Evolutionary conservation across 179 eudicot genomes (phyloP).

Genomic region (Silene coronaria): DNA sequence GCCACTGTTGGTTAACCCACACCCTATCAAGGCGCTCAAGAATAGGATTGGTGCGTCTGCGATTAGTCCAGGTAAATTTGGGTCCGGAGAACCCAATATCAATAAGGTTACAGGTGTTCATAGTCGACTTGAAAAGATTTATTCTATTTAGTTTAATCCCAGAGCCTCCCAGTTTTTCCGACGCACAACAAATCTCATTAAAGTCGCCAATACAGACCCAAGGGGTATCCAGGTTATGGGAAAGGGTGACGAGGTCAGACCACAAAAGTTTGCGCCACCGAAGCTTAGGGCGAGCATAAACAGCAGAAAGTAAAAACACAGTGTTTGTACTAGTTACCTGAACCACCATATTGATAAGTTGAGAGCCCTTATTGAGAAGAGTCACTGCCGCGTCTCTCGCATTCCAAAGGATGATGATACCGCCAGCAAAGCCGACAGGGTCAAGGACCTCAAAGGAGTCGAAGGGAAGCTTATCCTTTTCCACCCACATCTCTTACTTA

Average conservation of each 20-base stretch:
- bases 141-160: neutral
- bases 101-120: neutral
- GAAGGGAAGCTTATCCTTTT: too few relatives aligned
- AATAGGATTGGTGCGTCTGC: neutral
- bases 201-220: neutral
- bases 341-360: neutral
- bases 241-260: neutral
- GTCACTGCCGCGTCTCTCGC: neutral
- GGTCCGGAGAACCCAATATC: neutral
- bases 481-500: too few relatives aligned
- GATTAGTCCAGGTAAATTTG: neutral
- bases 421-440: neutral
- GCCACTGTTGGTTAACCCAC: too few relatives aligned
- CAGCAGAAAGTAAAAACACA: neutral
- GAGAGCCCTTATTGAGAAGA: neutral
- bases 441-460: neutral
- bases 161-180: neutral
- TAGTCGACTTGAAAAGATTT: neutral
- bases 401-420: neutral
- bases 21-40: too few relatives aligned
- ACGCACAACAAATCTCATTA: neutral
- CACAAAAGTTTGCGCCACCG: neutral
- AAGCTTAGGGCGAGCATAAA: neutral
- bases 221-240: neutral
- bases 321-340: neutral